Evolutionary conservation across 2,329 filamentous ascomycete species (phyloP).

Genomic region (Arthrinium puccinioides): DNA sequence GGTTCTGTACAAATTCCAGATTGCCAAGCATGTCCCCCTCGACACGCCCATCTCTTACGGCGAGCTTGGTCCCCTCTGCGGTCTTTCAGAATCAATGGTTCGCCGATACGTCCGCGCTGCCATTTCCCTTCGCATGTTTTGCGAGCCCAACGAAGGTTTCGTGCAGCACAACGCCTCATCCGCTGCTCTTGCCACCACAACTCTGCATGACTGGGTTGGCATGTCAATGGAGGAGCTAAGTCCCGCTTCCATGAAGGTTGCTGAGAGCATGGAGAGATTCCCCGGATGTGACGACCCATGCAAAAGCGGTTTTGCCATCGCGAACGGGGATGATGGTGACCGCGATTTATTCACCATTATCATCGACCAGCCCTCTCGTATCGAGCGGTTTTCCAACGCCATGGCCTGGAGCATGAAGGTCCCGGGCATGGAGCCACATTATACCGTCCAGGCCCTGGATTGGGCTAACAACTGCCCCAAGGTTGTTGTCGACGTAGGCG

Average conservation of each 20-base stretch:
- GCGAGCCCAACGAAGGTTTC: slow-evolving; percentile 26
- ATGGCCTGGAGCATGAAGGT: slow-evolving; percentile 10
- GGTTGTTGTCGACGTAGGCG: slow-evolving; percentile 11
- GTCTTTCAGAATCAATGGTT: slow-evolving; percentile 3
- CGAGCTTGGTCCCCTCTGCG: slow-evolving; percentile 5
- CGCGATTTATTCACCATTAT: slow-evolving; percentile 8
- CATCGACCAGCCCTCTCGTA: slow-evolving; percentile 1
- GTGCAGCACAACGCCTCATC: slow-evolving; percentile 28
- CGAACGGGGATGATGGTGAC: slow-evolving; percentile 7
- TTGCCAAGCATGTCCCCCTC: slow-evolving; percentile 7
- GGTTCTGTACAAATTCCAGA: slow-evolving; percentile 8
- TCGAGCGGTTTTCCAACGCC: slow-evolving; percentile 9
- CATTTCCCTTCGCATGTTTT: slow-evolving; percentile 31
- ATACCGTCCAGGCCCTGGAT: slow-evolving; percentile 8
- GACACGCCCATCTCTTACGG: slow-evolving; percentile 6
- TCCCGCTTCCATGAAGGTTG: slow-evolving; percentile 5
- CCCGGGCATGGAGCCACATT: slow-evolving; percentile 7
- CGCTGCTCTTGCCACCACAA: slow-evolving; percentile 3
- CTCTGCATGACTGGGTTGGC: slow-evolving; percentile 9
- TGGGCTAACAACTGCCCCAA: slow-evolving; percentile 7
- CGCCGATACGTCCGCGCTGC: slow-evolving; percentile 29
- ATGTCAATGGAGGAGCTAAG: slow-evolving; percentile 7
- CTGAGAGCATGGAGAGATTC: slow-evolving; percentile 6
- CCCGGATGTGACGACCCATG: slow-evolving; percentile 3
- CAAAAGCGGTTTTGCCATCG: slow-evolving; percentile 7